Evolutionary conservation across 208 protist species (phyloP).

Genomic region (Willaertia magna): DNA sequence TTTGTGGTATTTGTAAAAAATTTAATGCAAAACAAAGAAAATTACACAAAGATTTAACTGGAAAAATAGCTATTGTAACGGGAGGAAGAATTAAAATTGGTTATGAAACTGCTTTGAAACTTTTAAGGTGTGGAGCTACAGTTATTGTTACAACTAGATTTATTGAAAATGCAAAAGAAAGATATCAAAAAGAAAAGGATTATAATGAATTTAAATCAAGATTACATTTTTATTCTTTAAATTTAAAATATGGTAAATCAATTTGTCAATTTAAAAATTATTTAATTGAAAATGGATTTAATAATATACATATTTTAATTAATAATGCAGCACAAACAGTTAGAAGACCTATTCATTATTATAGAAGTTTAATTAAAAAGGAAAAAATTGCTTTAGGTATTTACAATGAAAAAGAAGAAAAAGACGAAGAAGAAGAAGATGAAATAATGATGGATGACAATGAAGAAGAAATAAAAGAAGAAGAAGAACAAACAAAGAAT

Average conservation of each 20-base stretch:
- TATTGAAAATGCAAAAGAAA: background rate
- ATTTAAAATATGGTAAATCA: conserved; percentile 40
- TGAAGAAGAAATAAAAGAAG: background rate
- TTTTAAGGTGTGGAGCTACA: conserved; percentile 58
- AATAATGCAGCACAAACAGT: conserved; percentile 66
- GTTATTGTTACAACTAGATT: conserved; percentile 76
- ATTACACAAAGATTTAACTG: conserved; percentile 3
- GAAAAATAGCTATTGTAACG: conserved; percentile 23
- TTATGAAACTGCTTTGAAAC: conserved; percentile 68
- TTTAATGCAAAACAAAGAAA: background rate
- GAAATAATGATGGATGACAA: background rate
- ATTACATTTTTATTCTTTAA: conserved; percentile 43
- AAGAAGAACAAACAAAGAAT: background rate
- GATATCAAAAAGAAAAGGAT: conserved; percentile 25
- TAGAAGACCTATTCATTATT: conserved; percentile 36
- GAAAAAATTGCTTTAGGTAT: background rate
- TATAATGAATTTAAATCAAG: conserved; percentile 32
- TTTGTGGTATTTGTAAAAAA: background rate
- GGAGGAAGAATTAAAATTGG: conserved; percentile 73
- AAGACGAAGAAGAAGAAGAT: background rate
- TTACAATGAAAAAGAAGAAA: background rate
- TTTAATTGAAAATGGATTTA: background rate
- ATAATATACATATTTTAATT: conserved; percentile 35
- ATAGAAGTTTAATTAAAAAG: conserved; percentile 21
- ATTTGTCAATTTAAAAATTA: conserved; percentile 33